These are phyloP conservation scores for Endocarpon pusillum DNA, from an alignment of 495 filamentous ascomycete genomes.

Conservation along the genomic window DNA sequence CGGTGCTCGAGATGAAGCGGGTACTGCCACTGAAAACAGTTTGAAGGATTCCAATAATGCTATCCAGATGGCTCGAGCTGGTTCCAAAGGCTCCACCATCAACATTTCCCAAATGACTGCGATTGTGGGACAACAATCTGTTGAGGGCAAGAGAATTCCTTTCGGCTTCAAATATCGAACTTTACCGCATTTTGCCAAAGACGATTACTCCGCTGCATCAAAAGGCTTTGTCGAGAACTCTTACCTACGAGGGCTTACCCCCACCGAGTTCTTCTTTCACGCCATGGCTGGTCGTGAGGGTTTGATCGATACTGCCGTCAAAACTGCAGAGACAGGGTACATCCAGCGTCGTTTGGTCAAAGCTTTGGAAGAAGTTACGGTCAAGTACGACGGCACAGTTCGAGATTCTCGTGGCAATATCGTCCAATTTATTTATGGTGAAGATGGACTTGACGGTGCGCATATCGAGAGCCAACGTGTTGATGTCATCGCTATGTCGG, in stretches of 20 bases:
- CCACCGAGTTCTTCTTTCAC: constrained; percentile 97
- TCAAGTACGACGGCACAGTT: constrained; percentile 94
- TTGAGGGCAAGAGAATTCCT: constrained; percentile 96
- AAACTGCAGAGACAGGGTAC: constrained; percentile 97
- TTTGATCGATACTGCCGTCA: constrained; percentile 98
- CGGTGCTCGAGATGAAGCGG: constrained; percentile 87
- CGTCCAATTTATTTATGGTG: constrained; percentile 94
- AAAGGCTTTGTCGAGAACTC: constrained; percentile 98
- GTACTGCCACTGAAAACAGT: constrained; percentile 75
- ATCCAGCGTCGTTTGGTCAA: constrained; percentile 98
- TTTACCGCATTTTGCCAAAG: constrained; percentile 94
- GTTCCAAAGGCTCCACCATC: constrained; percentile 94
- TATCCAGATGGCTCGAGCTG: constrained; percentile 84
- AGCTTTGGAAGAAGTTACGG: constrained; percentile 91
- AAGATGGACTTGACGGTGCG: constrained; percentile 85
- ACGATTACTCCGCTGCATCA: constrained; percentile 94
- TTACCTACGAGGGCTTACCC: constrained; percentile 87
- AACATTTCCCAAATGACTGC: constrained; percentile 99
- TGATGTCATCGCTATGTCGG: constrained; percentile 63
- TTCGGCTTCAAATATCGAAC: constrained; percentile 99
- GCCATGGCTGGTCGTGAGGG: constrained; percentile 99
- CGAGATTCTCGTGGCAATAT: constrained; percentile 94
- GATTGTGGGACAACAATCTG: constrained; percentile 88
- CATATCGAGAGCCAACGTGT: constrained; percentile 83
- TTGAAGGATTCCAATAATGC: constrained; percentile 93